phyloP scores from a whole-genome alignment of 2,329 filamentous ascomycete genomes.

The Talaromyces sp. region DNA sequence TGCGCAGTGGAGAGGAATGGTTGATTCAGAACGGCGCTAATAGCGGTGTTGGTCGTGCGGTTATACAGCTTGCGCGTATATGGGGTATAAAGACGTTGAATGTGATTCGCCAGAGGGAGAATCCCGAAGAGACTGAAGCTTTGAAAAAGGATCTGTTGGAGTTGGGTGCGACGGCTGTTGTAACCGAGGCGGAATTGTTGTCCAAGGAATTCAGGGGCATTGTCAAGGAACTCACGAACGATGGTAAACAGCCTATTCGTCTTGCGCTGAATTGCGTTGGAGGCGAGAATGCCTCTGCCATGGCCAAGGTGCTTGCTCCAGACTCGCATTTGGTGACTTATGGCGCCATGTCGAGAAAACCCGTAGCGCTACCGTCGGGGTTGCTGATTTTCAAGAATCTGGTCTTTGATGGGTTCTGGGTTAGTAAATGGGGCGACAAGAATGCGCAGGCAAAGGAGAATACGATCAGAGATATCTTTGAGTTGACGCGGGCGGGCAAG shows the following conservation, averaged over 20 bases:
- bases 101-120: conserved; percentile 71
- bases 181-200: conserved; percentile 59
- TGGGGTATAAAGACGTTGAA: conserved; percentile 94
- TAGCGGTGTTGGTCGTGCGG: conserved; percentile 83
- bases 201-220: conserved; percentile 46
- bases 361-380: conserved; percentile 74
- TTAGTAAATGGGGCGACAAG: conserved; percentile 79
- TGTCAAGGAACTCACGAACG: conserved; percentile 66
- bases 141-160: conserved; percentile 59
- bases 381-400: conserved; percentile 92
- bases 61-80: conserved; percentile 78
- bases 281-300: conserved; percentile 73
- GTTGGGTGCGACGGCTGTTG: conserved; percentile 61
- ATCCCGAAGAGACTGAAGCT: conserved; percentile 60
- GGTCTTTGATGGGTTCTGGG: conserved; percentile 89
- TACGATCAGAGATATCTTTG: conserved; percentile 81
- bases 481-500: conserved; percentile 68
- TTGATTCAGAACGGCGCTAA: conserved; percentile 97
- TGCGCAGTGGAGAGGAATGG: conserved; percentile 71
- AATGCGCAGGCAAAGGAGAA: conserved; percentile 70
- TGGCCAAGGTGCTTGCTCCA: conserved; percentile 70
- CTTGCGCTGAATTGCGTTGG: conserved; percentile 92
- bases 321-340: conserved; percentile 83
- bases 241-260: conserved; percentile 67
- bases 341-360: conserved; percentile 89